Evolutionary conservation across 2,329 filamentous ascomycete species (phyloP), one percentile per base, ranked within the genome.

Genomic region (Pseudogymnoascus sp.): DNA sequence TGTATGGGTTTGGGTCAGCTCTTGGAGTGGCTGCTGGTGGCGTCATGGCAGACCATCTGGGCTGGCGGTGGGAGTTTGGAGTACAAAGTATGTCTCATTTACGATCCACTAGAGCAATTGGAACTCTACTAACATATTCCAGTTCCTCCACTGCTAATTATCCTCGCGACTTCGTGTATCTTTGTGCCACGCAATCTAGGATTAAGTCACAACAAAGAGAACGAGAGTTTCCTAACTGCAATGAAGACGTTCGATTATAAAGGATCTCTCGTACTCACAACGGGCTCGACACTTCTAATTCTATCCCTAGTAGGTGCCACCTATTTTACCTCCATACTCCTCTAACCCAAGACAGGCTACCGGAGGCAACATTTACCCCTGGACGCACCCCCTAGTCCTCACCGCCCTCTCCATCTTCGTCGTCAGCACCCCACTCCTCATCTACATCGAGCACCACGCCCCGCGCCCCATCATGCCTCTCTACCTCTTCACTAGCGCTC

Each of bases 51-150:
- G 88, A 91, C 70, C 79, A 77, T 35, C 74, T 91, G 1, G 89
- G 89, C 31, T 92, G 88, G 88, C 78, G 89, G 44, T 89, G 86
- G 85, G 87, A 87, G 63, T 91, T 87, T 71, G 83, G 83, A 62
- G 74, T 87, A 7, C 85, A 88, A n/a, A 19, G 50, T 57, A 57
- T 3, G 50, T 19, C 10, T 4, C 4, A 33, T 57, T 7, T 21
- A 26, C n/a, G 3, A 21, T 7, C 2, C 19, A 17, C 13, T 19
- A n/a, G 44, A 17, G 15, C 11, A 28, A 21, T 33, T 33, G 28
- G 17, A 15, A 13, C 26, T 19, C 5, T 57, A 33, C 28, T 57
- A 8, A 57, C 28, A 57, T 57, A 1, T 1, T 15, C n/a, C 1
- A 73, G 76, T 87, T 3, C 80, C 83, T 2, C 76, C 78, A 0